Evolutionary conservation across 2,329 filamentous ascomycete genomes (phyloP).

Genomic region (Neonectria sp.): DNA sequence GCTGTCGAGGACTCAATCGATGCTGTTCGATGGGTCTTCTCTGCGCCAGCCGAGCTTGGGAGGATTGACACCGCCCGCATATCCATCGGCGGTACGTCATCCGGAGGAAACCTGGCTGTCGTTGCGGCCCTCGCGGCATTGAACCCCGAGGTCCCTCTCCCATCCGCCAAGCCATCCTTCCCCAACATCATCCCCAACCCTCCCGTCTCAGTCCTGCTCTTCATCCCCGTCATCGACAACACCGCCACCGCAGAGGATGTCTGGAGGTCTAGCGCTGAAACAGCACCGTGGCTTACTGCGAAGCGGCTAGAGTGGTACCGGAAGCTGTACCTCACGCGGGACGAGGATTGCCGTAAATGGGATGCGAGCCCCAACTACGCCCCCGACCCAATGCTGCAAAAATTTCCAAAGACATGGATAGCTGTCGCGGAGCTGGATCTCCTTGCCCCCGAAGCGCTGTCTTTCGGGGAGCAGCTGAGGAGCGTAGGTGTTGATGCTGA

Average conservation of each 20-base stretch:
- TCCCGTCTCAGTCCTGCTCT: constrained; percentile 38
- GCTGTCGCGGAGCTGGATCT: constrained; percentile 52
- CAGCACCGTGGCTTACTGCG: constrained; percentile 53
- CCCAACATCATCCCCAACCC: constrained; percentile 19
- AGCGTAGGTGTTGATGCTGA: constrained; percentile 38
- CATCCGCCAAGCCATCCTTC: constrained; percentile 39
- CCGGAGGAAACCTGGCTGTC: constrained; percentile 46
- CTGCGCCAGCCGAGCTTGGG: constrained; percentile 36
- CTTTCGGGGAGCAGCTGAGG: constrained; percentile 48
- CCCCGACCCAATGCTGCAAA: constrained; percentile 40
- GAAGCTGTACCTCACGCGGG: constrained; percentile 50
- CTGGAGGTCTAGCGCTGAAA: constrained; percentile 47
- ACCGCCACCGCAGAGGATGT: constrained; percentile 47
- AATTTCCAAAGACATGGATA: constrained; percentile 51
- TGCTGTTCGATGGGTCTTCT: constrained; percentile 50
- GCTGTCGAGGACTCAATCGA: constrained; percentile 53
- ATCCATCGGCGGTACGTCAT: constrained; percentile 51
- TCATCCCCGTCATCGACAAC: constrained; percentile 55
- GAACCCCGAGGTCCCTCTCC: constrained; percentile 28
- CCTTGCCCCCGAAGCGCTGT: constrained; percentile 50
- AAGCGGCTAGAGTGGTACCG: constrained; percentile 55
- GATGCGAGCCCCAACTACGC: constrained; percentile 53
- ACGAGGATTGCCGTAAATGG: constrained; percentile 45
- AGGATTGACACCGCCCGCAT: constrained; percentile 47
- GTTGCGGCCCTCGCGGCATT: constrained; percentile 40